Conservation (phyloP, 164 flowering plant genomes). For the Liriodendron chinense region DNA sequence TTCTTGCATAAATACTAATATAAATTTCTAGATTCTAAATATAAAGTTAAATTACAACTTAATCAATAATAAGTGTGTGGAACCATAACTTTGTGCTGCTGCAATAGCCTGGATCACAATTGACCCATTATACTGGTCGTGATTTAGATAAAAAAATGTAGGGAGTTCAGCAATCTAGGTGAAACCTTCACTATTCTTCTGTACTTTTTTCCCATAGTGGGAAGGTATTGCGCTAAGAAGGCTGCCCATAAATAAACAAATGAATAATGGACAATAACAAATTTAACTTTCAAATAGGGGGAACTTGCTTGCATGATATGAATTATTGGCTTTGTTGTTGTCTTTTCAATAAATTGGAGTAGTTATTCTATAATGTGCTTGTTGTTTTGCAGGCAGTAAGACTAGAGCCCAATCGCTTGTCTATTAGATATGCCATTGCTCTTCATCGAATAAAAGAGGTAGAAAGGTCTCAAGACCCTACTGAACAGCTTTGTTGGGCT, state of each 20-base stretch:
- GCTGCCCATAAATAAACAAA: background rate
- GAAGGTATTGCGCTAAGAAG: background rate
- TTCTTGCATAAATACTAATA: no score
- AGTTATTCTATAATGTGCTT: background rate
- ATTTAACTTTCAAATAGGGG: background rate
- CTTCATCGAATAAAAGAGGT: conserved; percentile 82
- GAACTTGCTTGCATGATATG: background rate
- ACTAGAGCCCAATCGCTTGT: conserved; percentile 82
- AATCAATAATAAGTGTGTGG: no score
- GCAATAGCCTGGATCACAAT: no score
- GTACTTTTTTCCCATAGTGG: background rate
- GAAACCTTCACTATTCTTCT: background rate
- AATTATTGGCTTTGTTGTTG: background rate
- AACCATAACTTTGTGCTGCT: no score
- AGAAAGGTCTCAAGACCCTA: conserved; percentile 81
- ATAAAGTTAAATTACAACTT: no score
- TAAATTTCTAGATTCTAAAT: no score
- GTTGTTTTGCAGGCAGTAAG: conserved; percentile 62
- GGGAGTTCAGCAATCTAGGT: no score
- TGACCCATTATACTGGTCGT: no score
- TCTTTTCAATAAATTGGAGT: background rate
- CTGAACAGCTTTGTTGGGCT: conserved; percentile 85
- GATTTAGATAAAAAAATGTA: no score
- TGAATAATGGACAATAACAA: background rate
- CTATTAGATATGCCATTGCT: conserved; percentile 83